Conservation (phyloP, 495 filamentous ascomycete genomes). For the Astrothelium macrocarpum region DNA sequence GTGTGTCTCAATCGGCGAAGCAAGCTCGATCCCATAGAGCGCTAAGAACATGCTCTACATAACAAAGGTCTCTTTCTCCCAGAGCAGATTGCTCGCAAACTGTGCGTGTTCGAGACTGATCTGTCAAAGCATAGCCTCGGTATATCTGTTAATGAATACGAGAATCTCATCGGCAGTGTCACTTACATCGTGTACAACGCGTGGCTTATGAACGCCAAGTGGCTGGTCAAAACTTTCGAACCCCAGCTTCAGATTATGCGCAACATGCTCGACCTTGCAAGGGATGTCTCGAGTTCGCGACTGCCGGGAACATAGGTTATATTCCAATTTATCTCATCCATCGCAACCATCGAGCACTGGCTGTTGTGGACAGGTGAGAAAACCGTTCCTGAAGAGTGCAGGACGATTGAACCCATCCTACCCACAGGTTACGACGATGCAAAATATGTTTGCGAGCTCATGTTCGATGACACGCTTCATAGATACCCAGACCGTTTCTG, state of each 20-base stretch:
- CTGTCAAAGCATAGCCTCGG: conserved; percentile 38
- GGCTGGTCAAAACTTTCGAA: conserved; percentile 38
- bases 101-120: conserved; percentile 42
- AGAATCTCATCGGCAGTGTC: conserved; percentile 31
- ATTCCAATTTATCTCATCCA: conserved; percentile 50
- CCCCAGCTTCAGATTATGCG: conserved; percentile 41
- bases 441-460: conserved; percentile 13
- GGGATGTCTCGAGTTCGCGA: conserved; percentile 23
- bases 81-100: conserved; percentile 25
- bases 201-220: conserved; percentile 31
- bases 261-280: conserved; percentile 40
- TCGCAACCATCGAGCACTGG: conserved; percentile 40
- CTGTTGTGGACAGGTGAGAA: conserved; percentile 24
- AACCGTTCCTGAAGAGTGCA: conserved; percentile 10
- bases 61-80: conserved; percentile 32
- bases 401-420: conserved; percentile 6
- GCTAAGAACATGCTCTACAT: conserved; percentile 35
- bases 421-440: conserved; percentile 15
- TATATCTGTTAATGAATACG: conserved; percentile 27
- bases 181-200: conserved; percentile 52
- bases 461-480: conserved; percentile 12
- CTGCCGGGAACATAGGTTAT: conserved; percentile 24
- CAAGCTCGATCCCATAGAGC: conserved; percentile 17
- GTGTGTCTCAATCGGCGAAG: conserved; percentile 43
- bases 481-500: neutral